Conservation (phyloP, 352 stramenopile species). For the Globisporangium sylvaticum region DNA sequence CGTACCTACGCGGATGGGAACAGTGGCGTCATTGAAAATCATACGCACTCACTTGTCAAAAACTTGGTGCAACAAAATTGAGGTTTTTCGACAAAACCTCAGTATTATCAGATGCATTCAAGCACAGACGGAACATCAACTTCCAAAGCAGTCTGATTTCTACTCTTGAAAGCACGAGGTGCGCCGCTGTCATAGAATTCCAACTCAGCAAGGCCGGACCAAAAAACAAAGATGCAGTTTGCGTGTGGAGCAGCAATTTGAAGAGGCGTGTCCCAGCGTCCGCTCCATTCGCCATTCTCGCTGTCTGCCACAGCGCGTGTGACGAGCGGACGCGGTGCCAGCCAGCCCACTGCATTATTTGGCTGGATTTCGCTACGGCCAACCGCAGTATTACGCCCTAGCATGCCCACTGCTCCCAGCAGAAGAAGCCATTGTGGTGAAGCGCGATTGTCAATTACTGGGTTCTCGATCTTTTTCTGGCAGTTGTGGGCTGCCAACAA, state of each 20-base stretch:
- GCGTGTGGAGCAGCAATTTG: neutral
- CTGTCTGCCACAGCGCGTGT: neutral
- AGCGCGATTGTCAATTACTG: no score
- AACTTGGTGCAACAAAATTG: neutral
- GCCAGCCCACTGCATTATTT: no score
- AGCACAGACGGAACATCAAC: neutral
- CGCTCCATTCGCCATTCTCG: neutral
- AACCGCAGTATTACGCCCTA: no score
- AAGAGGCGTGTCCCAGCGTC: neutral
- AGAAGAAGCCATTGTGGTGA: no score
- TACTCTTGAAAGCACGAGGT: neutral
- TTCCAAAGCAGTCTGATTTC: no score
- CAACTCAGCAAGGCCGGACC: slow-evolving; percentile 4
- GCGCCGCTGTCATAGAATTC: neutral
- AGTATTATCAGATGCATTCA: neutral
- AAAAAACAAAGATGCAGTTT: slow-evolving; percentile 2
- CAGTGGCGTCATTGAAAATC: neutral
- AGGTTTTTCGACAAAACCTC: neutral
- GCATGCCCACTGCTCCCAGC: no score
- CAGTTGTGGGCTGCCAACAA: no score
- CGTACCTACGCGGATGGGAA: neutral
- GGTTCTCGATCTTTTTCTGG: no score
- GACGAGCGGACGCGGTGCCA: neutral
- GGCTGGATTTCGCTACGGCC: no score
- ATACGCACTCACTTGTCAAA: neutral